Conservation (phyloP, 2,329 filamentous ascomycete genomes). For the Ophiostoma montium region DNA sequence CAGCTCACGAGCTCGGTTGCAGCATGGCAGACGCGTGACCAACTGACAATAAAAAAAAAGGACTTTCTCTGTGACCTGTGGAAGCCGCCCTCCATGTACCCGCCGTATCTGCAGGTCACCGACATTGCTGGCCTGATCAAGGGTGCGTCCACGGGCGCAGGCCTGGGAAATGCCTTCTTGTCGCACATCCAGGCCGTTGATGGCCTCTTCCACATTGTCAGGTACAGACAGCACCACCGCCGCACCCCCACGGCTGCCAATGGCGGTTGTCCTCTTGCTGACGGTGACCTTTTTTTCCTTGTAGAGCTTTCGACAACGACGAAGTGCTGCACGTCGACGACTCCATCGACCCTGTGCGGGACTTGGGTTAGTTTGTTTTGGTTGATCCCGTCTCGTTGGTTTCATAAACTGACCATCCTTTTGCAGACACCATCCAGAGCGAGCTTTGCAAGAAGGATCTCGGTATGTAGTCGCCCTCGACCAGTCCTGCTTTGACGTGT, state of each 20-base stretch:
- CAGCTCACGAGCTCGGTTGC: too few species aligned
- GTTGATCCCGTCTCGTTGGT: neutral
- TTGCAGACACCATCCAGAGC: conserved; percentile 24
- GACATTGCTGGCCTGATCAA: conserved; percentile 32
- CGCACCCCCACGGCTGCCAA: neutral
- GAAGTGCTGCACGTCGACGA: conserved; percentile 32
- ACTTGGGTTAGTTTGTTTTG: conserved; percentile 22
- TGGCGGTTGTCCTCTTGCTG: neutral
- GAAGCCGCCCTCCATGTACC: conserved; percentile 32
- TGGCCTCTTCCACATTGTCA: conserved; percentile 31
- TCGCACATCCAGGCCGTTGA: conserved; percentile 32
- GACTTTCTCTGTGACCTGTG: conserved; percentile 31
- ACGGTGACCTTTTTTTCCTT: conserved; percentile 5
- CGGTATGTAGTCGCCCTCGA: conserved; percentile 12
- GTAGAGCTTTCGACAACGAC: conserved; percentile 29
- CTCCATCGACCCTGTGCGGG: conserved; percentile 29
- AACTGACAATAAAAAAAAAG: conserved; percentile 13
- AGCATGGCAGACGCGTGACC: neutral
- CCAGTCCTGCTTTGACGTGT: neutral
- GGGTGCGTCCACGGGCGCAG: conserved; percentile 29
- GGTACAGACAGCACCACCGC: conserved; percentile 18
- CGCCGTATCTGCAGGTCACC: conserved; percentile 29
- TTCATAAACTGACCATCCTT: too few species aligned
- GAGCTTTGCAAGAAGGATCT: conserved; percentile 29
- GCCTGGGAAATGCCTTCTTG: conserved; percentile 30